Evolutionary conservation across 2,329 filamentous ascomycete genomes (phyloP).

Genomic region (Ramularia endophylla): DNA sequence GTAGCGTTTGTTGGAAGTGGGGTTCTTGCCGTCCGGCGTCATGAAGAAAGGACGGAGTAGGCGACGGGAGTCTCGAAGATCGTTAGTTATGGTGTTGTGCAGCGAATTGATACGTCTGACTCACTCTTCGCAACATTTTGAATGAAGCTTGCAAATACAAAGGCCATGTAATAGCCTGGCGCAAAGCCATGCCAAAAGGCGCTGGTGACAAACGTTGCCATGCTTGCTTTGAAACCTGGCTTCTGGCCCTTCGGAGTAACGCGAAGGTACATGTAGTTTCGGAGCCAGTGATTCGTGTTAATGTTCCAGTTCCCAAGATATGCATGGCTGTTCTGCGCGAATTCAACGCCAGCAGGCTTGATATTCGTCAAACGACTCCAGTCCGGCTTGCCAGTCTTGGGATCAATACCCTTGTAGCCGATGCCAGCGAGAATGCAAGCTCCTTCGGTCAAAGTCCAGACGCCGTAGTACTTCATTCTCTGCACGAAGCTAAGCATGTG

Average conservation of each 20-base stretch:
- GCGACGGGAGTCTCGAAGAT: conserved; percentile 69
- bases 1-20: conserved; percentile 68
- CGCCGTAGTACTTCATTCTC: conserved; percentile 92
- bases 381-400: conserved; percentile 72
- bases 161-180: conserved; percentile 89
- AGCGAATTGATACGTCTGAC: conserved; percentile 31
- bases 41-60: conserved; percentile 90
- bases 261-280: conserved; percentile 91
- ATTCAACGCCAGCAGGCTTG: conserved; percentile 75
- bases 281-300: conserved; percentile 95
- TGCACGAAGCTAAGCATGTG: conserved; percentile 78
- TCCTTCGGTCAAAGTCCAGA: conserved; percentile 90
- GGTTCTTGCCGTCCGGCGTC: conserved; percentile 63
- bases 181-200: conserved; percentile 99
- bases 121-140: conserved; percentile 92
- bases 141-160: conserved; percentile 82
- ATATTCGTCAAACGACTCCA: conserved; percentile 93
- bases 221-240: conserved; percentile 86
- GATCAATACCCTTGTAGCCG: conserved; percentile 89
- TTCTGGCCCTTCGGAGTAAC: conserved; percentile 95
- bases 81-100: conserved; percentile 4
- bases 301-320: conserved; percentile 97
- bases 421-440: conserved; percentile 90
- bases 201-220: conserved; percentile 91
- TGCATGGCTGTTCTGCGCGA: conserved; percentile 85